These are phyloP conservation scores for Trichosporon sp. DNA, from an alignment of 1,284 basidiomycete genomes.

Conservation along the genomic window DNA sequence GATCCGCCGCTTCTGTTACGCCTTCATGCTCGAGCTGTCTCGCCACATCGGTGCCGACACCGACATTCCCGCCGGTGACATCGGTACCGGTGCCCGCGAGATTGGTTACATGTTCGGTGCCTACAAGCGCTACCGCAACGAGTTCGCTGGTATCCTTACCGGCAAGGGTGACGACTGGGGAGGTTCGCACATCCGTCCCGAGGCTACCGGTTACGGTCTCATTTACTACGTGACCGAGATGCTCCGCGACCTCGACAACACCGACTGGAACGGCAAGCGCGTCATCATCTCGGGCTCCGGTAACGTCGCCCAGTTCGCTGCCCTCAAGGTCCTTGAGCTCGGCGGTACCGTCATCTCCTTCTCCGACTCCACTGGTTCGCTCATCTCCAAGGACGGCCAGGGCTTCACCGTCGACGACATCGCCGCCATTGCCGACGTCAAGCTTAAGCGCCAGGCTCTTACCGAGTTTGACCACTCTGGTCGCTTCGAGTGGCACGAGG, in stretches of 20 bases:
- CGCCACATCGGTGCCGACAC: constrained; percentile 73
- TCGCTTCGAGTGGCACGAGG: constrained; percentile 69
- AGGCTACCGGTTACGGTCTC: constrained; percentile 72
- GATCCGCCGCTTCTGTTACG: constrained; percentile 69
- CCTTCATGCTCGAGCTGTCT: constrained; percentile 74
- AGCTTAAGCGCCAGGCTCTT: constrained; percentile 67
- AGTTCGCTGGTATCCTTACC: constrained; percentile 75
- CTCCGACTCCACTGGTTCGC: constrained; percentile 74
- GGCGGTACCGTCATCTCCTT: constrained; percentile 74
- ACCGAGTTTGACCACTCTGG: constrained; percentile 60
- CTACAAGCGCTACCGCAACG: constrained; percentile 74
- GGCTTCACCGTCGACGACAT: constrained; percentile 68
- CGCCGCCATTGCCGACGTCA: constrained; percentile 64
- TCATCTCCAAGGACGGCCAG: constrained; percentile 62
- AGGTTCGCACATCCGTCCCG: constrained; percentile 71
- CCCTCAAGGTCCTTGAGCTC: constrained; percentile 76
- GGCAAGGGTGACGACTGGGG: constrained; percentile 76
- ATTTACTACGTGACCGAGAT: constrained; percentile 73
- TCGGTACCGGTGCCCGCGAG: constrained; percentile 70
- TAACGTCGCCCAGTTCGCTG: constrained; percentile 76
- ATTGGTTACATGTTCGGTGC: constrained; percentile 72
- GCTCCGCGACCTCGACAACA: constrained; percentile 58
- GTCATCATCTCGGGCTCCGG: constrained; percentile 75
- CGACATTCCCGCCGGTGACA: constrained; percentile 79
- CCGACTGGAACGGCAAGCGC: constrained; percentile 62